Evolutionary conservation across 305 asterid species (phyloP).

Genomic region (Fraxinus greggii): DNA sequence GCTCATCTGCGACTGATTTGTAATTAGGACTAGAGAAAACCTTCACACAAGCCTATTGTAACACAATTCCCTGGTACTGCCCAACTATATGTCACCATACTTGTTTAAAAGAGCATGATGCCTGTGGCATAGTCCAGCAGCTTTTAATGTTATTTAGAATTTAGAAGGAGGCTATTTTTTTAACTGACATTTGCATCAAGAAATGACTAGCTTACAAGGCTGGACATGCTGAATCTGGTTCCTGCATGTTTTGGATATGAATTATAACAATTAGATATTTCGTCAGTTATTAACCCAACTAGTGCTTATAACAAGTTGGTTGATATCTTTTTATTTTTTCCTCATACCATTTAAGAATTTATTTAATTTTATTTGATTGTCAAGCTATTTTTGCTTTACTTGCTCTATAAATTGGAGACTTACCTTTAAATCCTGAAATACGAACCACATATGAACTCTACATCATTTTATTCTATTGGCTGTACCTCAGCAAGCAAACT

Average conservation of each 20-base stretch:
- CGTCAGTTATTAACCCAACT: background rate
- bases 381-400: background rate
- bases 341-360: background rate
- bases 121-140: background rate
- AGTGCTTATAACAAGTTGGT: background rate
- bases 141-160: background rate
- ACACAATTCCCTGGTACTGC: background rate
- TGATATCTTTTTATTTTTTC: background rate
- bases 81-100: background rate
- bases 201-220: background rate
- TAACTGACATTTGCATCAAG: background rate
- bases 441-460: background rate
- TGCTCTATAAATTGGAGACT: background rate
- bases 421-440: background rate
- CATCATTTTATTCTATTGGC: background rate
- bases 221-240: background rate
- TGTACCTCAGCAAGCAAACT: background rate
- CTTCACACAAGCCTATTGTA: background rate
- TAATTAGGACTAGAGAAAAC: background rate
- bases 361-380: too few relatives aligned
- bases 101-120: background rate
- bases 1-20: background rate
- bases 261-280: background rate
- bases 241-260: background rate
- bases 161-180: background rate